These are phyloP conservation scores for Hyparrhenia diplandra DNA, from an alignment of 176 grass and related monocot genomes.

Conservation along the genomic window DNA sequence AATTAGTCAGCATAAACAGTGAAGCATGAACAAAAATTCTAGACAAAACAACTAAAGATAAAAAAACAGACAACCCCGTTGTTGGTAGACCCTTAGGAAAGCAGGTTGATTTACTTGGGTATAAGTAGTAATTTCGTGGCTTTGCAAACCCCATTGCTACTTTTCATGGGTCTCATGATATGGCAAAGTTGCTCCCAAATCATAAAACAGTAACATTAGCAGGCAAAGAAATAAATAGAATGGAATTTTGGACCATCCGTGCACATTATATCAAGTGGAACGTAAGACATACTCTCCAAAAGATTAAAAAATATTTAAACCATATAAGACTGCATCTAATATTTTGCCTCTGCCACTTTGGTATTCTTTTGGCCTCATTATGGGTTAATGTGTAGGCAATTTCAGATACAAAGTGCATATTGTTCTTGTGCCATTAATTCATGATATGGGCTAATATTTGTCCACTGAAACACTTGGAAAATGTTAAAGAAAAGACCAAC, in stretches of 20 bases:
- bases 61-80: neutral
- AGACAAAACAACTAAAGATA: neutral
- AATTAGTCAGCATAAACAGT: constrained; percentile 6
- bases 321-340: neutral
- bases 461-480: neutral
- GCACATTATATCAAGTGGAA: neutral
- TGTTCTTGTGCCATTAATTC: neutral
- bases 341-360: neutral
- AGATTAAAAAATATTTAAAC: neutral
- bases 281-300: neutral
- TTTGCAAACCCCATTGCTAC: neutral
- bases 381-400: neutral
- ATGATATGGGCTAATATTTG: neutral
- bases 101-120: neutral
- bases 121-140: neutral
- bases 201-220: neutral
- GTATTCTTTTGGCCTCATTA: neutral
- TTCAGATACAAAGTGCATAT: neutral
- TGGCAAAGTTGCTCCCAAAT: neutral
- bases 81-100: neutral
- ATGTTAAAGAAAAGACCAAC: neutral
- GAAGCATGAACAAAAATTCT: neutral
- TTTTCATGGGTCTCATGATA: constrained; percentile 18
- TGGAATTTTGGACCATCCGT: neutral
- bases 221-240: neutral